A percentile compares a stretch with the other conserved stretches of the same genome.
Evolutionary conservation across 331 rosid species (phyloP).

Genomic region (Telfairia occidentalis): DNA sequence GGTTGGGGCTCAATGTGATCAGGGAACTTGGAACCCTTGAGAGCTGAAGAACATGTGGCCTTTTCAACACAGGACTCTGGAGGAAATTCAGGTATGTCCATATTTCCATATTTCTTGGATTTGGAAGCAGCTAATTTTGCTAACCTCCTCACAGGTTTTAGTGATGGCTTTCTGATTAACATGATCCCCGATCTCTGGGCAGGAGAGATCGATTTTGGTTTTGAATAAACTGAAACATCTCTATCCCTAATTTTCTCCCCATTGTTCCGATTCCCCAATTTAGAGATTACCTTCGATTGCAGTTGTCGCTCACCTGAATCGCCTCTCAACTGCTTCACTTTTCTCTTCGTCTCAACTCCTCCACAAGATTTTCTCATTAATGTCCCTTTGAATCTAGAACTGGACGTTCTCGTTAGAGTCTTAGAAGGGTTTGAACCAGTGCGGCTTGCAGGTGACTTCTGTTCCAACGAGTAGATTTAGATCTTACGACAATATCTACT

Average conservation of each 20-base stretch:
- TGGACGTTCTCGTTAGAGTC: conserved; percentile 40
- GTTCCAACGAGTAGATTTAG: conserved; percentile 10
- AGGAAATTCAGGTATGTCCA: conserved; percentile 15
- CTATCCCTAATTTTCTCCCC: neutral
- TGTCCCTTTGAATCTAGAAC: conserved; percentile 43
- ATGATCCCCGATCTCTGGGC: no score
- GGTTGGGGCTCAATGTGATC: conserved; percentile 22
- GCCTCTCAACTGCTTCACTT: conserved; percentile 16
- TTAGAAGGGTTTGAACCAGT: conserved; percentile 5
- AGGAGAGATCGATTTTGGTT: conserved; percentile 12
- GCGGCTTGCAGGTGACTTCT: neutral
- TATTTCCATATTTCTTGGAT: conserved; percentile 24
- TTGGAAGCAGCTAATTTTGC: conserved; percentile 29
- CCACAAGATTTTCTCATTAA: conserved; percentile 38
- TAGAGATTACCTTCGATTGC: conserved; percentile 24
- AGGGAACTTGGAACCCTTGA: conserved; percentile 58
- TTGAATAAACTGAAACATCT: conserved; percentile 15
- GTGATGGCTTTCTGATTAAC: conserved; percentile 39
- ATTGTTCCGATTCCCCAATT: conserved; percentile 12
- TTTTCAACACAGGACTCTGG: conserved; percentile 35
- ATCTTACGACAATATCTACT: conserved; percentile 8
- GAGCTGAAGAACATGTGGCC: conserved; percentile 67
- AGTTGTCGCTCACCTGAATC: neutral
- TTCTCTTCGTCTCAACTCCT: conserved; percentile 29
- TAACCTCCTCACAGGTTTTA: conserved; percentile 43